phyloP scores from a whole-genome alignment of 2,329 filamentous ascomycete genomes.

The Cladophialophora chaetospira region DNA sequence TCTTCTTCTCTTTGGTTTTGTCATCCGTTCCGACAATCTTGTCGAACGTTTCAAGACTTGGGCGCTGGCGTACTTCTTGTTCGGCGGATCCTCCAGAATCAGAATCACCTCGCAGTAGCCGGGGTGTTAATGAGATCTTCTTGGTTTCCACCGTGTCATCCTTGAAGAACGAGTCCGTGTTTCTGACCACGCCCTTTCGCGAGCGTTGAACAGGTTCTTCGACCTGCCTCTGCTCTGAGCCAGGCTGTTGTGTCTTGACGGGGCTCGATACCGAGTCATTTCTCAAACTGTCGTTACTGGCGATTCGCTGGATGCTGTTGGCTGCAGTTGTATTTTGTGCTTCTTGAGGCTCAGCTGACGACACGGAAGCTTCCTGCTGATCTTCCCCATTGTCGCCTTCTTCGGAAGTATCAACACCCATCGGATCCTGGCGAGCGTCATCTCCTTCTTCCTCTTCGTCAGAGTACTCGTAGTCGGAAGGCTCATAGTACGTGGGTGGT shows the following conservation, averaged over 20 bases:
- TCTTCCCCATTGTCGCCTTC: conserved; percentile 49
- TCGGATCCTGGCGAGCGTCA: conserved; percentile 40
- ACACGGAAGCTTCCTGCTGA: conserved; percentile 36
- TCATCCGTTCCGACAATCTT: conserved; percentile 63
- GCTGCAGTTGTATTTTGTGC: conserved; percentile 42
- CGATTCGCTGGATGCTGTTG: conserved; percentile 29
- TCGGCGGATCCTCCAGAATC: conserved; percentile 83
- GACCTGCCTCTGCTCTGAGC: conserved; percentile 48
- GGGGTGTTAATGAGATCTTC: conserved; percentile 95
- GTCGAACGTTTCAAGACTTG: conserved; percentile 75
- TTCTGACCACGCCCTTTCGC: conserved; percentile 81
- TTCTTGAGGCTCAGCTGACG: conserved; percentile 46
- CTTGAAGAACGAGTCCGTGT: conserved; percentile 96
- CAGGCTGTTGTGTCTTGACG: conserved; percentile 28
- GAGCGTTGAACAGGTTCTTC: conserved; percentile 63
- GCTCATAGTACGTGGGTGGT: conserved; percentile 82
- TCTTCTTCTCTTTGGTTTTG: conserved; percentile 71
- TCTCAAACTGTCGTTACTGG: conserved; percentile 29
- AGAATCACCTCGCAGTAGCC: conserved; percentile 80
- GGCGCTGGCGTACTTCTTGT: conserved; percentile 65
- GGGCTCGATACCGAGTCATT: conserved; percentile 35
- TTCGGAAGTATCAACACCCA: conserved; percentile 42
- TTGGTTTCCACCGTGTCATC: conserved; percentile 93
- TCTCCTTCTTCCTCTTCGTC: conserved; percentile 70
- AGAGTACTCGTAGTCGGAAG: conserved; percentile 83